These are phyloP conservation scores for Lichtheimia corymbifera DNA, from an alignment of 371 early-diverging fungal species.

Conservation along the genomic window DNA sequence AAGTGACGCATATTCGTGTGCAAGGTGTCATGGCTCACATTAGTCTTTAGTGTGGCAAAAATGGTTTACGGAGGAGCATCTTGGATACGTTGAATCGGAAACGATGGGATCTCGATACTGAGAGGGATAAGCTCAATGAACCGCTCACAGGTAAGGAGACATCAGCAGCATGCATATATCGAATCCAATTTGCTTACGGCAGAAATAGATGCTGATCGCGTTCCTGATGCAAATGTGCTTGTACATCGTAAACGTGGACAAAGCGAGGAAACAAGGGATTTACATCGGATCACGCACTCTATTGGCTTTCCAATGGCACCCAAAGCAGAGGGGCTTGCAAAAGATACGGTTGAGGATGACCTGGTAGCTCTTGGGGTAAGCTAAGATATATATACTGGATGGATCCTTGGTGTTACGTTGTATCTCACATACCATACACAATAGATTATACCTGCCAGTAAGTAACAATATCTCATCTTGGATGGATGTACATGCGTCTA, in stretches of 20 bases:
- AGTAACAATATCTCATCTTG: background rate
- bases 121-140: slow-evolving; percentile 28
- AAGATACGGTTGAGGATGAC: slow-evolving; percentile 38
- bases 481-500: background rate
- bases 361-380: slow-evolving; percentile 46
- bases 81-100: slow-evolving; percentile 25
- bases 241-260: slow-evolving; percentile 2
- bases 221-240: slow-evolving; percentile 11
- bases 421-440: too few species aligned
- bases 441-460: slow-evolving; percentile 7
- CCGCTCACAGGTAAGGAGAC: slow-evolving; percentile 9
- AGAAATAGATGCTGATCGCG: slow-evolving; percentile 14
- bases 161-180: too few species aligned
- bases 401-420: too few species aligned
- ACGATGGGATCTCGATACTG: slow-evolving; percentile 32
- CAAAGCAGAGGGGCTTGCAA: slow-evolving; percentile 21
- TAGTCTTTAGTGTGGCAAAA: slow-evolving; percentile 33
- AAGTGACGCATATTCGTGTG: slow-evolving; percentile 14
- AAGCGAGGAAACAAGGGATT: slow-evolving; percentile 30
- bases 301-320: slow-evolving; percentile 40
- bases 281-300: slow-evolving; percentile 26
- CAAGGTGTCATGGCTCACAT: background rate
- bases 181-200: too few species aligned
- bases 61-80: slow-evolving; percentile 30
- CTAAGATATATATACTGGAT: too few species aligned